These are phyloP conservation scores for Picochlorum sp. DNA, from an alignment of 139 green algal genomes.

Conservation along the genomic window DNA sequence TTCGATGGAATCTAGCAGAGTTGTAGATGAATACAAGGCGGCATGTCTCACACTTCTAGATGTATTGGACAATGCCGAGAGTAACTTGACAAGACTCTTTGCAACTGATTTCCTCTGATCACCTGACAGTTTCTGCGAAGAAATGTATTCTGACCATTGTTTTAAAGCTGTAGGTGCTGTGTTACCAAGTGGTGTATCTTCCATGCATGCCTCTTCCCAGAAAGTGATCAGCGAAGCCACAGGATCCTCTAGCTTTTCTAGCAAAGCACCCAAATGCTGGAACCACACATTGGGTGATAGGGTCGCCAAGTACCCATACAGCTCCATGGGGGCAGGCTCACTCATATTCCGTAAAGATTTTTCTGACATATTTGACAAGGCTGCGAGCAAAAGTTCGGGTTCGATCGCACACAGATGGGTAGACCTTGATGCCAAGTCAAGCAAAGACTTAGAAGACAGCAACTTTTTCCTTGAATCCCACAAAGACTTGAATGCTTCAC, in stretches of 20 bases:
- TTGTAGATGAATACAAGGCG: neutral
- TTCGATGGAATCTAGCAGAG: neutral
- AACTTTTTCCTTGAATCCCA: neutral
- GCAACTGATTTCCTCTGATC: too few relatives aligned
- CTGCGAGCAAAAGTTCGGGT: neutral
- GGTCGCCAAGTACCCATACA: neutral
- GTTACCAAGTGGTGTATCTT: too few relatives aligned
- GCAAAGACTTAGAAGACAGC: neutral
- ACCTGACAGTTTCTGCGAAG: too few relatives aligned
- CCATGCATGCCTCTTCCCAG: neutral
- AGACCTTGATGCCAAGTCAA: neutral
- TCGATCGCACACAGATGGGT: neutral
- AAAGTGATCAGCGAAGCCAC: neutral
- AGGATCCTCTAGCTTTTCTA: neutral
- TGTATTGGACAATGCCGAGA: conserved; percentile 11
- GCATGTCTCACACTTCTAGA: conserved; percentile 7
- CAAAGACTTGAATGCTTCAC: neutral
- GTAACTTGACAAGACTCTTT: neutral
- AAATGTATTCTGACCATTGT: too few relatives aligned
- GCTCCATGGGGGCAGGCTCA: neutral
- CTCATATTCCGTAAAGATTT: neutral
- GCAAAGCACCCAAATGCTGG: neutral
- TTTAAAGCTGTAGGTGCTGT: too few relatives aligned
- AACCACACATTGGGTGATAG: neutral
- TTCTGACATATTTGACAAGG: neutral